phyloP scores from a whole-genome alignment of 1,284 basidiomycete genomes.

The Apiotrichum siamense region DNA sequence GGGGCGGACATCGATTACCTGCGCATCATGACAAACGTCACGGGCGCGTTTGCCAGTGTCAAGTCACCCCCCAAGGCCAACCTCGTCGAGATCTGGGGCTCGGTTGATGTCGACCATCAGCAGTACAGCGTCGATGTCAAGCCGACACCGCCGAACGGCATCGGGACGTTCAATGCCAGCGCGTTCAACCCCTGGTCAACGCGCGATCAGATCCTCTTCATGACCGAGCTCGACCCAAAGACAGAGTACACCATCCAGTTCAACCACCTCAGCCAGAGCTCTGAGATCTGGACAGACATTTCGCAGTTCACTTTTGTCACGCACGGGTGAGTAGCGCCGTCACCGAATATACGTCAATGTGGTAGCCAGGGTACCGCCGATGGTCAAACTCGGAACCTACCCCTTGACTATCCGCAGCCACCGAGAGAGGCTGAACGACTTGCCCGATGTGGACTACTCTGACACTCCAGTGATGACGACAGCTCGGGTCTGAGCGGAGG shows the following conservation, averaged over 20 bases:
- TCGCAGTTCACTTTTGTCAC: neutral
- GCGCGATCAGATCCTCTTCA: neutral
- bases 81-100: neutral
- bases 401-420: too few relatives aligned
- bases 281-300: neutral
- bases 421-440: too few relatives aligned
- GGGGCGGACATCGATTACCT: neutral
- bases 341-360: neutral
- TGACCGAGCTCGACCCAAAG: neutral
- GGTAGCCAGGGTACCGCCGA: too few relatives aligned
- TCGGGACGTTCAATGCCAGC: too few relatives aligned
- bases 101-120: neutral
- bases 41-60: neutral
- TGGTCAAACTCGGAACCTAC: too few relatives aligned
- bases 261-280: neutral
- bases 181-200: neutral
- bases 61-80: neutral
- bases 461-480: neutral
- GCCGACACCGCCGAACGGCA: neutral
- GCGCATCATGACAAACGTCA: neutral
- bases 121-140: neutral
- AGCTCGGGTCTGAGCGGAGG: conserved; percentile 10
- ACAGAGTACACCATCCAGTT: neutral
- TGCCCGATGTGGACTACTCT: too few relatives aligned
- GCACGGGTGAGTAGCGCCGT: neutral